Percentiles rank a stretch among this genome's conserved stretches.
Evolutionary conservation across 192 early-diverging fungal species (phyloP).

Genomic region (Obelidium mucronatum): DNA sequence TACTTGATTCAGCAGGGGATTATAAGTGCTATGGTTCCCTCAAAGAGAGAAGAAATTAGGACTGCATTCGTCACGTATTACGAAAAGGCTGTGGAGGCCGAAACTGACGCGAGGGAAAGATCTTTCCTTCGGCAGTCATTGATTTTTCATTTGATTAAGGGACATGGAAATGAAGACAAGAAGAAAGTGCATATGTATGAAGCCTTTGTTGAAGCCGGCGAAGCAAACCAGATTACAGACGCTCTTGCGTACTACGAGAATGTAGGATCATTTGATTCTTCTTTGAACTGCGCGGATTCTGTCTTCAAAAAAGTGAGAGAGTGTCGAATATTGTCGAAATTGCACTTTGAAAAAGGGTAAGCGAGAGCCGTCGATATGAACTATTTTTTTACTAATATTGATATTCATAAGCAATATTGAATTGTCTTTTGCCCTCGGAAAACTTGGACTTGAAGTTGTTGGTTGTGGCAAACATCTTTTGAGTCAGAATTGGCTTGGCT

Average conservation of each 20-base stretch:
- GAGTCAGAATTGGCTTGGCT: neutral
- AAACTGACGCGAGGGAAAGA: neutral
- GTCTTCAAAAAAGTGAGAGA: slow-evolving; percentile 7
- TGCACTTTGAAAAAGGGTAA: slow-evolving; percentile 9
- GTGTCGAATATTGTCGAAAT: neutral
- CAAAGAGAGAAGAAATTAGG: slow-evolving; percentile 1
- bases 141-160: slow-evolving; percentile 16
- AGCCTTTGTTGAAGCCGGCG: slow-evolving; percentile 22
- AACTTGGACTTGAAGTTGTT: neutral
- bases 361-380: neutral
- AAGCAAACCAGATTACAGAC: neutral
- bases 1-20: slow-evolving; percentile 22
- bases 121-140: slow-evolving; percentile 15
- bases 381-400: neutral
- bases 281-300: slow-evolving; percentile 3
- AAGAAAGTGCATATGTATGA: slow-evolving; percentile 16
- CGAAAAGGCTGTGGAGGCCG: neutral
- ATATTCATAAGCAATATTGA: neutral
- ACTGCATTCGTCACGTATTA: slow-evolving; percentile 14
- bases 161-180: neutral
- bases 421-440: neutral
- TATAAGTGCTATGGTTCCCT: slow-evolving; percentile 2
- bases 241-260: slow-evolving; percentile 17
- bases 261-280: neutral
- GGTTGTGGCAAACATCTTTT: neutral